Evolutionary conservation across 169 alveolate genomes (phyloP), one percentile per base, ranked within the genome.

Genomic region (Cystoisospora suis): DNA sequence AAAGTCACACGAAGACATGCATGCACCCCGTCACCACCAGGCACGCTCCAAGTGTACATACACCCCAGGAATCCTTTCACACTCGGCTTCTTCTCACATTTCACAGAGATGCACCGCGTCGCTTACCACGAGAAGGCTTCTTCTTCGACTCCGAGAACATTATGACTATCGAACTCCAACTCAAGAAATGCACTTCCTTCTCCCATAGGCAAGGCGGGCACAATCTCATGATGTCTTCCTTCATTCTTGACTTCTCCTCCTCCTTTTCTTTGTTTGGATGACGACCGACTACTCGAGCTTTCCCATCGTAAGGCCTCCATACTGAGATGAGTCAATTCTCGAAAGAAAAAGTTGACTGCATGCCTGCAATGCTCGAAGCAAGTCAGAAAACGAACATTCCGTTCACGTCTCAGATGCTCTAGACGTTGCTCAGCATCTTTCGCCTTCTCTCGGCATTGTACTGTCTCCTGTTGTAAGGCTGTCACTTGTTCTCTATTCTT

Each of bases 341-440:
- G 15, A 38, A 72, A 72, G 53, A 72, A 72, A 56, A 72, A 34
- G 83, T 72, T 53, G 34, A 72, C 83, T 12, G 83, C 83, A 38
- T 23, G 12, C 27, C 23, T 34, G 83, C 83, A 72, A 36, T 72
- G 83, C 6, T 72, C 58, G 53, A 72, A 72, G 45, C 83, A 72
- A 6, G 17, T 38, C 32, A 38, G 58, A 27, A 72, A 72, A 9
- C 47, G 83, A n/a, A 27, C 56, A 38, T 17, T 72, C 38, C 83
- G 83, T 29, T 40, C 47, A 38, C 83, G 56, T 53, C 42, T 46
- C 56, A 72, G 56, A 23, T 38, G 58, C 56, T n/a, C 58, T 34
- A 72, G 83, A 3, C 56, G 56, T 2, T 7, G 3, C 32, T 27
- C 53, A 9, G 83, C 83, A 23, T 12, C 65, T 15, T 12, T 23